Conservation (phyloP, 441 rosid species). For the Daphne laureola region DNA sequence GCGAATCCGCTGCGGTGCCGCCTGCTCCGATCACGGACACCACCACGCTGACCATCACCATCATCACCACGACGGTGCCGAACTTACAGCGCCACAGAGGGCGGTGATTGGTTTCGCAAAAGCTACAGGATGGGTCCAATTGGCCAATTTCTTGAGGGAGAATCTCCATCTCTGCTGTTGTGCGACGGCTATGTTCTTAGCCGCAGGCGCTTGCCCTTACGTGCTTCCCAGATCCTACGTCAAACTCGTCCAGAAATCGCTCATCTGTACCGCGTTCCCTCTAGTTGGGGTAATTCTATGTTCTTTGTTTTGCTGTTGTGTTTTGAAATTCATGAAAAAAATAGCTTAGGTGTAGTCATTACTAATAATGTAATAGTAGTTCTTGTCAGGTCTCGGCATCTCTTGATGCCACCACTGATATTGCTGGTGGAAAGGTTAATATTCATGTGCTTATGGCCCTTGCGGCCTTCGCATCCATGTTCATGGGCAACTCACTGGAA, state of each 20-base stretch:
- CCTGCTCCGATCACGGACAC: conserved; percentile 16
- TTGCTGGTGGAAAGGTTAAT: conserved; percentile 84
- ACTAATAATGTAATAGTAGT: not conserved
- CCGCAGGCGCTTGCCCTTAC: conserved; percentile 65
- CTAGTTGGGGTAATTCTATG: conserved; percentile 62
- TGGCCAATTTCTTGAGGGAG: conserved; percentile 73
- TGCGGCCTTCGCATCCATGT: conserved; percentile 81
- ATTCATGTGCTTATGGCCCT: conserved; percentile 95
- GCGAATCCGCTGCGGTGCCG: conserved; percentile 23
- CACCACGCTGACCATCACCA: conserved; percentile 17
- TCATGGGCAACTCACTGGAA: conserved; percentile 89
- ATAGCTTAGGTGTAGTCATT: not conserved
- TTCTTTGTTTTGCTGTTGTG: not conserved
- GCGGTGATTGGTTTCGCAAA: conserved; percentile 53
- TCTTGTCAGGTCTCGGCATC: conserved; percentile 73
- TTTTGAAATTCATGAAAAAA: not conserved
- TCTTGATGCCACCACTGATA: conserved; percentile 79
- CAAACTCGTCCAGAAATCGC: conserved; percentile 54
- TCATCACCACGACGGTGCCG: conserved; percentile 23
- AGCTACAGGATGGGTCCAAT: conserved; percentile 54
- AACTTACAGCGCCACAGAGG: conserved; percentile 41
- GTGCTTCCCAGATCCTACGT: conserved; percentile 50
- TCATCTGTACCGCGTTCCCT: conserved; percentile 63
- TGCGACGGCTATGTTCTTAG: conserved; percentile 57
- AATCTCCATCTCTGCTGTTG: conserved; percentile 69